Conservation (phyloP, 1,139 yeast species). For the Debaryomyces fabryi region DNA sequence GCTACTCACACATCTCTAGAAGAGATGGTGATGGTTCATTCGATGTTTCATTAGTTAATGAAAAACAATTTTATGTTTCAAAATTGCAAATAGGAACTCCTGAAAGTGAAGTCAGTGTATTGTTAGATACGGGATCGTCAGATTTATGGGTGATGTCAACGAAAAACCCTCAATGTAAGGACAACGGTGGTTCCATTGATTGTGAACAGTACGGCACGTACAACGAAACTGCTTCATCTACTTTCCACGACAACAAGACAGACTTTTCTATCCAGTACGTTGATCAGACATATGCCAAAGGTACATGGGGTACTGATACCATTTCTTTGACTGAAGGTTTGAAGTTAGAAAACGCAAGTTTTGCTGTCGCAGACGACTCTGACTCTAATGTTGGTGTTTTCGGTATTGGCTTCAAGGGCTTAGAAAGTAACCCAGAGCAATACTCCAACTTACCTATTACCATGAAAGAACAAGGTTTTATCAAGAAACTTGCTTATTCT, state of each 20-base stretch:
- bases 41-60: constrained; percentile 16
- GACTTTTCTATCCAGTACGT: constrained; percentile 33
- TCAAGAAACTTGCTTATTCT: constrained; percentile 53
- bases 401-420: constrained; percentile 53
- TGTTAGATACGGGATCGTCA: constrained; percentile 70
- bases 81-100: constrained; percentile 58
- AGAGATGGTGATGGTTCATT: constrained; percentile 13
- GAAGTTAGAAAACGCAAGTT: constrained; percentile 41
- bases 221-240: constrained; percentile 44
- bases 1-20: constrained; percentile 15
- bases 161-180: constrained; percentile 25
- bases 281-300: constrained; percentile 37
- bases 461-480: constrained; percentile 52
- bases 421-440: constrained; percentile 21
- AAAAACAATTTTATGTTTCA: constrained; percentile 34
- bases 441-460: constrained; percentile 63
- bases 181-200: constrained; percentile 24
- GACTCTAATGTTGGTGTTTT: constrained; percentile 59
- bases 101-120: constrained; percentile 50
- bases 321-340: constrained; percentile 21
- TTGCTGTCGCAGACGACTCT: constrained; percentile 60
- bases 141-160: constrained; percentile 60
- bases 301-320: constrained; percentile 61
- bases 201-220: constrained; percentile 54
- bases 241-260: constrained; percentile 50